Percentiles rank a stretch among this genome's conserved stretches.
These are phyloP conservation scores for Grosmannia serpens DNA, from an alignment of 2,329 filamentous ascomycete genomes.

Conservation along the genomic window DNA sequence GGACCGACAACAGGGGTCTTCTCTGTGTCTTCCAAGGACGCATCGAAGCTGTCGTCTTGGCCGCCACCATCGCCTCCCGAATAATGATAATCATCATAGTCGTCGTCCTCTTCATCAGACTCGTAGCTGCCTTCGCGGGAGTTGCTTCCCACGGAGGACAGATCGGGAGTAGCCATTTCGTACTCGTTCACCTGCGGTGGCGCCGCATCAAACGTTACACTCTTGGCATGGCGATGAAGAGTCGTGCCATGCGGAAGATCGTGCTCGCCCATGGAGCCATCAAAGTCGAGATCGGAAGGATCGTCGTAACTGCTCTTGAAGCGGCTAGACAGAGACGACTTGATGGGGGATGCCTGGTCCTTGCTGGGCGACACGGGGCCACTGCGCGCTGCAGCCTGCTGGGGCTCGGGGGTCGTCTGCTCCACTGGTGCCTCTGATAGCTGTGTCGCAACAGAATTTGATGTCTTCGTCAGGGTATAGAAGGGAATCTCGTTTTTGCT, in stretches of 20 bases:
- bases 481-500: conserved; percentile 50
- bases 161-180: conserved; percentile 91
- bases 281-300: conserved; percentile 55
- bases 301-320: conserved; percentile 62
- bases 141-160: conserved; percentile 81
- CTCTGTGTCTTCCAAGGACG: conserved; percentile 85
- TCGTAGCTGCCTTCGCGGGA: conserved; percentile 92
- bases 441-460: conserved; percentile 9
- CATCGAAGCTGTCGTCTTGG: conserved; percentile 86
- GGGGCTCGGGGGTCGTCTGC: not conserved
- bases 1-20: conserved; percentile 97
- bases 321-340: conserved; percentile 69
- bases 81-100: conserved; percentile 44
- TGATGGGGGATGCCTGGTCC: conserved; percentile 67
- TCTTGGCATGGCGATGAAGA: conserved; percentile 81
- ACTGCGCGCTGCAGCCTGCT: conserved; percentile 15
- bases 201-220: conserved; percentile 89
- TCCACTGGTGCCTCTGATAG: not conserved
- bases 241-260: conserved; percentile 53
- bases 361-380: conserved; percentile 47
- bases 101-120: conserved; percentile 64
- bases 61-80: conserved; percentile 45
- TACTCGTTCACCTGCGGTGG: conserved; percentile 96
- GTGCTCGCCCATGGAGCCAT: conserved; percentile 46
- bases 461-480: conserved; percentile 40